These are phyloP conservation scores for Dorcoceras hygrometricum DNA, from an alignment of 257 asterid genomes.

Conservation along the genomic window DNA sequence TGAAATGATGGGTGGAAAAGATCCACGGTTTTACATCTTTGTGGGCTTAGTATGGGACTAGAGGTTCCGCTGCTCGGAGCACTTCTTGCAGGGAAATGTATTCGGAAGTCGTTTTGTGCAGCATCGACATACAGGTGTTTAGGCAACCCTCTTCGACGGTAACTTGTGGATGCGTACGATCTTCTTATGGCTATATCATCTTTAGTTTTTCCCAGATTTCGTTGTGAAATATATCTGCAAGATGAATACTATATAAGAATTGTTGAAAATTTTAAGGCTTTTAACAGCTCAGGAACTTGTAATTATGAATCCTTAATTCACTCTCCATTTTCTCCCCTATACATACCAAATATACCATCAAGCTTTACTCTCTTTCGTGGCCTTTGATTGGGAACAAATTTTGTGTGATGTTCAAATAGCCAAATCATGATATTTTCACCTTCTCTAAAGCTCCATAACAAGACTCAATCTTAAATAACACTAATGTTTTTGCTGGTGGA, in stretches of 20 bases:
- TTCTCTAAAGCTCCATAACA: constrained; percentile 5
- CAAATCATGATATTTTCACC: neutral
- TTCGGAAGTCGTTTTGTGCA: constrained; percentile 31
- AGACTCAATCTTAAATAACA: neutral
- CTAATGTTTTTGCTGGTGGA: neutral
- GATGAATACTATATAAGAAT: neutral
- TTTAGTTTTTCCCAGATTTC: constrained; percentile 32
- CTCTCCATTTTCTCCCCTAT: neutral
- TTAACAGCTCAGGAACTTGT: neutral
- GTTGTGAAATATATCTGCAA: constrained; percentile 37
- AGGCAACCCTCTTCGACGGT: constrained; percentile 45
- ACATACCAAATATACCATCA: neutral
- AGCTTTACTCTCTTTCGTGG: neutral
- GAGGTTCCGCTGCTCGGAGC: constrained; percentile 74
- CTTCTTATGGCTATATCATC: constrained; percentile 33
- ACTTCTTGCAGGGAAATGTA: constrained; percentile 52
- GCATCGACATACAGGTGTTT: constrained; percentile 42
- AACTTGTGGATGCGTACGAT: constrained; percentile 35
- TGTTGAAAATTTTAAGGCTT: neutral
- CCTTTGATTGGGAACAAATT: neutral
- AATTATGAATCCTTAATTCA: neutral
- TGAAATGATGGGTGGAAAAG: constrained; percentile 38
- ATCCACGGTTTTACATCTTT: constrained; percentile 49
- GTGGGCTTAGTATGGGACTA: constrained; percentile 71
- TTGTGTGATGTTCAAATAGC: neutral